Evolutionary conservation across 2,329 filamentous ascomycete species (phyloP).

Genomic region (Colletotrichum sp.): DNA sequence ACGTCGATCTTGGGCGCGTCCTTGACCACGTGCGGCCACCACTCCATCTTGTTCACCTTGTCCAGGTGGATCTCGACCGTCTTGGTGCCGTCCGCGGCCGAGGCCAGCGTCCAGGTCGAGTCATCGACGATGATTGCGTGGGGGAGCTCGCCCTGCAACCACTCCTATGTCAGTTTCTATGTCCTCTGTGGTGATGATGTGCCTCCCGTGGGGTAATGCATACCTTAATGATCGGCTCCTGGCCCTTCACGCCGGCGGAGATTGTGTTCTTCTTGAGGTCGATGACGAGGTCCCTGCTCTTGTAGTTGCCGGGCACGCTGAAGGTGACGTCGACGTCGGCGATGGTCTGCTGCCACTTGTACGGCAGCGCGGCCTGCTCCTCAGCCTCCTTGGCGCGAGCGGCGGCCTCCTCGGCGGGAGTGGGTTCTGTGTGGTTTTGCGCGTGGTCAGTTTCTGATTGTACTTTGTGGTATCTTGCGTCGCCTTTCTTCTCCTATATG

Average conservation of each 20-base stretch:
- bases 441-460: background rate
- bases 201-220: conserved; percentile 20
- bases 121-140: conserved; percentile 83
- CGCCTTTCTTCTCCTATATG: no score
- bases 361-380: conserved; percentile 90
- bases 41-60: conserved; percentile 96
- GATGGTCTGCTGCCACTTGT: conserved; percentile 97
- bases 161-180: background rate
- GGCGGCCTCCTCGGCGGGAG: conserved; percentile 61
- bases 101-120: conserved; percentile 89
- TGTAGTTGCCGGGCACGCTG: conserved; percentile 80
- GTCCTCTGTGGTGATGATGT: background rate
- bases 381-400: conserved; percentile 75
- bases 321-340: conserved; percentile 83
- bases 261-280: conserved; percentile 81
- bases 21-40: conserved; percentile 95
- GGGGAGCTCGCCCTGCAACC: conserved; percentile 77
- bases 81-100: conserved; percentile 71
- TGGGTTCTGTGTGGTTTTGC: conserved; percentile 48
- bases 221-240: conserved; percentile 84
- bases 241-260: conserved; percentile 84
- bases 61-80: conserved; percentile 84
- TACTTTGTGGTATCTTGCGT: no score
- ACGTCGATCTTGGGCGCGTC: conserved; percentile 91
- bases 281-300: conserved; percentile 83